Evolutionary conservation across 257 asterid genomes (phyloP), one percentile per base, ranked within the genome.

Genomic region (Solanum raphanifolium): DNA sequence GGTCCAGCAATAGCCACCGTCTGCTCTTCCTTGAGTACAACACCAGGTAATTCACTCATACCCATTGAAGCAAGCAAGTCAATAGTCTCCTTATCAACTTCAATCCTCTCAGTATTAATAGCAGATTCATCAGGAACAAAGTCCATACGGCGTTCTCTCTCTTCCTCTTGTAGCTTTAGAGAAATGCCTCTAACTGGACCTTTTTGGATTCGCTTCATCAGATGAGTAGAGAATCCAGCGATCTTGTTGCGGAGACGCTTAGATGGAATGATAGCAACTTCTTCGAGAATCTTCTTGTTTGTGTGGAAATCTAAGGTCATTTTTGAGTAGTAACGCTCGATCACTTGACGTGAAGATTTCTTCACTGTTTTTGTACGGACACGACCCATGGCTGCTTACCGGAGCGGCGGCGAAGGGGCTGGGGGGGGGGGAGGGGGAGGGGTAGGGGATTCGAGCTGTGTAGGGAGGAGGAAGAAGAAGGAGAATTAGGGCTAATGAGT

Each of bases 111-210:
- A 4, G 78, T 68, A 87, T 90, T 92, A 62, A 94, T 93, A 58
- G 95, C 95, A 20, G 96, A 94, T 60, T 92, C 94, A 7, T 92
- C 94, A 5, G 96, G 96, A 3, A 93, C 95, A 86, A 92, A 94
- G 75, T 94, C 98, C 98, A 94, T 93, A 84, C 98, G 95, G 65
- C 96, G 94, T 89, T 94, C 98, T 11, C 98, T 91, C 88, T 94
- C 95, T 89, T 94, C 96, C 87, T 94, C 98, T 90, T 94, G 96
- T 38, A 94, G 93, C 93, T 94, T 94, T 13, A 94, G 91, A 2
- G 95, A 94, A 88, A 94, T 94, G 20, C 96, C 98, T 10, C 96
- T 89, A 23, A 94, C 98, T 4, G 95, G 92, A 9, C 98, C 98
- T 41, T 90, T 92, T 84, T 94, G 95, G 91, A 94, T 94, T 73